These are phyloP conservation scores for Neofusicoccum parvum DNA, from an alignment of 2,329 filamentous ascomycete species.

Conservation along the genomic window DNA sequence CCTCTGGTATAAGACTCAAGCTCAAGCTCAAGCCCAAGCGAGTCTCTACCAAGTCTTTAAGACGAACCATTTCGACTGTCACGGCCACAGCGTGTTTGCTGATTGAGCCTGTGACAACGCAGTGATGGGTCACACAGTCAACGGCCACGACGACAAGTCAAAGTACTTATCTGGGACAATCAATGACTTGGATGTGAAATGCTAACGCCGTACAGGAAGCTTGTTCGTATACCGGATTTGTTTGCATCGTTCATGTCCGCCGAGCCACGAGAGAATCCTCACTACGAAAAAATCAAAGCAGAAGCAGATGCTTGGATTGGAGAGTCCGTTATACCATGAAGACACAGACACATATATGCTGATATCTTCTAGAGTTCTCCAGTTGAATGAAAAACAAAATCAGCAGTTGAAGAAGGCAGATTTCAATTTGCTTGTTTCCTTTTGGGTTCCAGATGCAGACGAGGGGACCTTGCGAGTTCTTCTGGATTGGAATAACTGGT, in stretches of 20 bases:
- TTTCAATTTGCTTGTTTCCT: neutral
- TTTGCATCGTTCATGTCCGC: neutral
- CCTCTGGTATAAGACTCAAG: no score
- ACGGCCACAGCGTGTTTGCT: no score
- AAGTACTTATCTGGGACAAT: no score
- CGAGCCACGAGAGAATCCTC: neutral
- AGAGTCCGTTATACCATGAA: neutral
- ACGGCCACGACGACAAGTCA: no score
- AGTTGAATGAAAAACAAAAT: neutral
- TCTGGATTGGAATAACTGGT: neutral
- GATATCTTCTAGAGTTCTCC: neutral
- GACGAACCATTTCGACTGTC: no score
- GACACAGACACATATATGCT: neutral
- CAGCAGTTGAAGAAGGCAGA: neutral
- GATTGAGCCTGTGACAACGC: no score
- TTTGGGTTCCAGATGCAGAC: neutral
- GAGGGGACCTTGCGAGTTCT: neutral
- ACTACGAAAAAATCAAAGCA: neutral
- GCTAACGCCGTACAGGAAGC: neutral
- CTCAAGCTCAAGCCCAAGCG: no score
- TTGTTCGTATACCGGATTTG: neutral
- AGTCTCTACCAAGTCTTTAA: no score
- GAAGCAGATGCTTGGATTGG: neutral
- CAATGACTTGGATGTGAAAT: no score
- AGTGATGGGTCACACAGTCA: no score